Evolutionary conservation across 2,329 filamentous ascomycete species (phyloP).

Genomic region (Incumbomyces delicatus): DNA sequence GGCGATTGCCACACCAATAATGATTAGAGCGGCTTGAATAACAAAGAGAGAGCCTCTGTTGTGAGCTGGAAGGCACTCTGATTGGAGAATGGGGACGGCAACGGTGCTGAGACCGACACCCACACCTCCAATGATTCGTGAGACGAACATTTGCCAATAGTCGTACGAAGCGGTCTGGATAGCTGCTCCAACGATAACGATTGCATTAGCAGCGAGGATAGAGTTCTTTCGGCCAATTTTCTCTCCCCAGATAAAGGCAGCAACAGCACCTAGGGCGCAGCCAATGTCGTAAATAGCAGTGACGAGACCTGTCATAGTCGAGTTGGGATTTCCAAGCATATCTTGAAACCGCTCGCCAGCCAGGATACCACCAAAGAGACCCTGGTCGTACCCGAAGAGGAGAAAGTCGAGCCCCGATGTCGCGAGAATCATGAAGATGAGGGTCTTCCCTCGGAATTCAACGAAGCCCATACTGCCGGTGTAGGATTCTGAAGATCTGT

Average conservation of each 20-base stretch:
- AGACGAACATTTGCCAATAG: constrained; percentile 37
- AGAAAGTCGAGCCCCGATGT: too few species aligned
- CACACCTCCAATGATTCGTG: constrained; percentile 36
- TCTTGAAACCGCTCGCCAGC: constrained; percentile 21
- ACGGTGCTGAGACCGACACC: constrained; percentile 27
- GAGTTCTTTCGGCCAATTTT: constrained; percentile 33
- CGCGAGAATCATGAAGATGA: too few species aligned
- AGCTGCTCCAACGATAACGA: constrained; percentile 35
- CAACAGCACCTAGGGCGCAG: constrained; percentile 12
- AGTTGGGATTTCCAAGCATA: constrained; percentile 24
- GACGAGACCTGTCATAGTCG: constrained; percentile 42
- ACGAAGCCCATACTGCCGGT: too few species aligned
- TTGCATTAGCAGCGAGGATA: constrained; percentile 32
- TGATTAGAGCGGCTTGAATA: constrained; percentile 13
- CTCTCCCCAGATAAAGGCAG: constrained; percentile 27
- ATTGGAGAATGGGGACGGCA: constrained; percentile 30
- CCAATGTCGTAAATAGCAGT: constrained; percentile 46
- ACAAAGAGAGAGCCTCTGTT: constrained; percentile 33
- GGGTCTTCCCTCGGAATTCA: too few species aligned
- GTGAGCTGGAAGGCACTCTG: constrained; percentile 35
- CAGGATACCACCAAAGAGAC: constrained; percentile 27
- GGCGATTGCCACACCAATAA: too few species aligned
- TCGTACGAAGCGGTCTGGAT: constrained; percentile 33
- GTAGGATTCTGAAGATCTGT: too few species aligned
- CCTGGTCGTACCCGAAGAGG: constrained; percentile 34